Base-by-base conservation (phyloP, 176 grass and related monocot species). In the Phoenix roebelenii region DNA sequence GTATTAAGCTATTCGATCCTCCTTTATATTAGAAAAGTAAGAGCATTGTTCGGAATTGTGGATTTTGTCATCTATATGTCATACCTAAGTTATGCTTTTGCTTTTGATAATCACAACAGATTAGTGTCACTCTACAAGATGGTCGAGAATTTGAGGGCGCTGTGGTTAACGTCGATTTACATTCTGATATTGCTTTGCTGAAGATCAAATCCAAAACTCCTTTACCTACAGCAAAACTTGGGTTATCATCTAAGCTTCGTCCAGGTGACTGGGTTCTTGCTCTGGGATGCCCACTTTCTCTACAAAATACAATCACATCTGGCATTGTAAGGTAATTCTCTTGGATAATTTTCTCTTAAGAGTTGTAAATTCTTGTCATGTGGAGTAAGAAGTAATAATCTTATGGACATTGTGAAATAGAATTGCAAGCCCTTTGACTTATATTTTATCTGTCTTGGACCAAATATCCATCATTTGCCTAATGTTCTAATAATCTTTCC, bases 241-340 rank as follows among this genome's bases (percentile, higher is more conserved):
- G 92, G 28, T 85, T 69, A 4, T 96, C 92, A 50, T 78, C 75
- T 28, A 74, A 67, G 18, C 73, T 96, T 69, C 73, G 63, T 69
- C 76, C 78, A 64, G 87, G 87, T 57, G 87, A 97, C 55, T 85
- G 78, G 78, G 87, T 97, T 78, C 64, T 91, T 58, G 65, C 92
- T 65, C 59, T 97, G 18, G 92, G 92, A 15, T 85, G 78, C 55
- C 87, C 87, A 66, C 74, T 80, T 57, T 80, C 75, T 73, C 80
- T 97, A 72, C 80, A 88, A 68, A 97, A 97, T 69, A 97, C 92
- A 54, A 68, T 97, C 72, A 91, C 87, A 58, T 77, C 87, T 88
- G 92, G 92, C 65, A 97, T 97, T 75, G 73, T 91, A 58, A 97
- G 87, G 92, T 97, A 79, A 29, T 50, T 54, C 58, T 7, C 32